Evolutionary conservation across 345 rosid genomes (phyloP).

Genomic region (Eucalyptus regnans): DNA sequence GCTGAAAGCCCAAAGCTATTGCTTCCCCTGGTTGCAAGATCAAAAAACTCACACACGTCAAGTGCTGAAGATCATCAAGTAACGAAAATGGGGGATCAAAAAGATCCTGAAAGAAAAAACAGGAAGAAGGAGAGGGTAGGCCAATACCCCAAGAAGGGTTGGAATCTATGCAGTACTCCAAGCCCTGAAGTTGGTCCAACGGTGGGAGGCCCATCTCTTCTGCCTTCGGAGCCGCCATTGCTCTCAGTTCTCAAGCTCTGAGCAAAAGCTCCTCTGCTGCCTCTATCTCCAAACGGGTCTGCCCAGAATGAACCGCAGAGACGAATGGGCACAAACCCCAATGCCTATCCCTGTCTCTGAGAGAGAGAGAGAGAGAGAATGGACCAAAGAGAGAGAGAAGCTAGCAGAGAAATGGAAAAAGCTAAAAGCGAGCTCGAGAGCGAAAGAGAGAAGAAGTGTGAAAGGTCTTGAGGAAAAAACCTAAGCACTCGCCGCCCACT

Average conservation of each 20-base stretch:
- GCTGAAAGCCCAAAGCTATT: conserved; percentile 88
- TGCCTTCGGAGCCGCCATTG: conserved; percentile 81
- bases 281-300: conserved; percentile 5
- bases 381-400: neutral
- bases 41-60: neutral
- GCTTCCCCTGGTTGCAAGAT: conserved; percentile 58
- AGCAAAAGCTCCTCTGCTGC: neutral
- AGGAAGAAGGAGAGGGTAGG: neutral
- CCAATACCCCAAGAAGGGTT: conserved; percentile 93
- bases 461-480: neutral
- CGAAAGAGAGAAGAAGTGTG: neutral
- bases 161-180: conserved; percentile 98
- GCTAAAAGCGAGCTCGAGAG: neutral
- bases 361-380: neutral
- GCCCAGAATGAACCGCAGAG: neutral
- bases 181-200: conserved; percentile 97
- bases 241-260: neutral
- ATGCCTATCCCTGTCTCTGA: neutral
- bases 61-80: neutral
- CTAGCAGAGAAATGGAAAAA: neutral
- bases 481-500: neutral
- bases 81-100: neutral
- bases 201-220: conserved; percentile 89
- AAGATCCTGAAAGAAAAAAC: neutral
- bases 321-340: neutral